Evolutionary conservation across 2,329 filamentous ascomycete genomes (phyloP), one percentile per base, ranked within the genome.

Genomic region (Ophiostoma australiae): DNA sequence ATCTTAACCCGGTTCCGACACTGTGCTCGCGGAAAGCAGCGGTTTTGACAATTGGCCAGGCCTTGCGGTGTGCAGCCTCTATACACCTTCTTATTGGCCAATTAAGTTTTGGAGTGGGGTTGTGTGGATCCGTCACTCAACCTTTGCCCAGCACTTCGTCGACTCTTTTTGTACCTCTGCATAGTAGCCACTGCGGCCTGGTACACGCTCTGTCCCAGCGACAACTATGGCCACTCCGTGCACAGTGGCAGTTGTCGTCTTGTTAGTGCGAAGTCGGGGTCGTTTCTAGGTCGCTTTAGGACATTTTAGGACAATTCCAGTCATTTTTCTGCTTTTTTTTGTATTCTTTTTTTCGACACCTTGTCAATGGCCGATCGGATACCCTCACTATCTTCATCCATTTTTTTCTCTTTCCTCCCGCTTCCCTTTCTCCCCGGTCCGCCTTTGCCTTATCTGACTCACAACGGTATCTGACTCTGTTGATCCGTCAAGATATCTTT

Each of bases 1-100:
- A 71, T 48, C 61, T 71, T 72, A 66, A 63, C 37, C 70, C 68
- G 61, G 67, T 67, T 71, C 70, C 70, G 70, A 48, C 63, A 66
- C 31, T 15, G 27, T 63, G 44, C 13, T 52, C 35, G 58, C 58
- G 58, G 58, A 63, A 63, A 63, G 27, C 58, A 33, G 58, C 58
- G 58, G 58, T 33, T 35, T 61, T 61, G 55, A 17, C 55, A 31
- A 61, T 61, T 61, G 55, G 55, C 55, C 55, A 61, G 55, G 55
- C 55, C 55, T 15, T 63, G 35, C 35, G 35, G 33, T 41, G 63
- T 66, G 63, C 63, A 39, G 35, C n/a, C 31, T 65, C 17, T 23
- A 13, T 66, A 1, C 33, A 7, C 1, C 6, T 15, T 13, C 11
- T 15, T 7, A 66, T 66, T 66, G 63, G 63, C 35, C 63, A 23